Evolutionary conservation across 352 stramenopile genomes (phyloP).

Genomic region (Blastocystis sp.): DNA sequence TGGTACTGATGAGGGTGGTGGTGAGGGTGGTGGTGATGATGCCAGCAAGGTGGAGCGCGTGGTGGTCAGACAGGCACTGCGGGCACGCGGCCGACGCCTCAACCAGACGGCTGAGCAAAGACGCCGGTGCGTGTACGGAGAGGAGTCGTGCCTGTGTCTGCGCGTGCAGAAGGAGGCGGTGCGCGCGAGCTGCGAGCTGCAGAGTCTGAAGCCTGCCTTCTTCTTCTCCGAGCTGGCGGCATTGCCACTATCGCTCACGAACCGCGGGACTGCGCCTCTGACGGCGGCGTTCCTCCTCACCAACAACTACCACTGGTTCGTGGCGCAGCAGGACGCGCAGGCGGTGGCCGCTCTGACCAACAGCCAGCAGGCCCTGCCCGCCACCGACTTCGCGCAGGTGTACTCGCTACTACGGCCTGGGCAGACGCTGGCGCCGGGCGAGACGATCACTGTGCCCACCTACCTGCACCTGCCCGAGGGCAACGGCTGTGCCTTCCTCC

Average conservation of each 20-base stretch:
- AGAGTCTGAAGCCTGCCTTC: neutral
- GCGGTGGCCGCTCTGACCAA: neutral
- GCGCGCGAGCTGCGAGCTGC: neutral
- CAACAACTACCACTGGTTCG: slow-evolving; percentile 29
- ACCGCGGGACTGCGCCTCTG: slow-evolving; percentile 33
- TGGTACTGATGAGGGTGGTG: no score
- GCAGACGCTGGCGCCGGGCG: slow-evolving; percentile 3
- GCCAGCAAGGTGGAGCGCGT: neutral
- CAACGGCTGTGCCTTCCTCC: neutral
- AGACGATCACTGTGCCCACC: neutral
- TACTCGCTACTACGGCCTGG: neutral
- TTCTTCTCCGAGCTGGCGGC: slow-evolving; percentile 27
- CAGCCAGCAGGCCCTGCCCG: neutral
- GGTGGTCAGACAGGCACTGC: neutral
- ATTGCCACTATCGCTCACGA: slow-evolving; percentile 11
- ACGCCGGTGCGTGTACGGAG: neutral
- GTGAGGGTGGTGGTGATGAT: no score
- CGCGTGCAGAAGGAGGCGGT: neutral
- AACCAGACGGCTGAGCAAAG: slow-evolving; percentile 45
- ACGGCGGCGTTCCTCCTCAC: slow-evolving; percentile 13
- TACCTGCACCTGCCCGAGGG: slow-evolving; percentile 40
- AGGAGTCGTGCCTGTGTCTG: neutral
- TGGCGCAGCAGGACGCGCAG: neutral
- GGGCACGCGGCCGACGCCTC: neutral
- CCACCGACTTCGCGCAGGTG: neutral